These are phyloP conservation scores for Jamesozyma jinghongensis DNA, from an alignment of 805 yeast species.

Conservation along the genomic window DNA sequence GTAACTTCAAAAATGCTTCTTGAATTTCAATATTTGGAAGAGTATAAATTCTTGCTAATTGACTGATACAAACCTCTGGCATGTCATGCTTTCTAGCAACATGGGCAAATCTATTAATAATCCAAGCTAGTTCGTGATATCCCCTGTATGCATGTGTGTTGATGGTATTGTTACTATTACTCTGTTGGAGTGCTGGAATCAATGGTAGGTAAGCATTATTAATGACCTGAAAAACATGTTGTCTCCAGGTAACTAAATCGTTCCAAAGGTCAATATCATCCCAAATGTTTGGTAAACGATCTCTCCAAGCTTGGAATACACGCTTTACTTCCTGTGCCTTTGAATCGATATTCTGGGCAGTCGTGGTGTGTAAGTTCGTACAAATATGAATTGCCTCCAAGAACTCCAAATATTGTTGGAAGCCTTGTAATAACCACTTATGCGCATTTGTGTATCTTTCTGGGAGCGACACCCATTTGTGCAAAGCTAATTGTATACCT, in stretches of 20 bases:
- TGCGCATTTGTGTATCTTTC: slow-evolving; percentile 69
- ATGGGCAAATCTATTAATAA: slow-evolving; percentile 94
- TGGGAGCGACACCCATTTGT: slow-evolving; percentile 92
- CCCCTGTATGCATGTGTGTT: slow-evolving; percentile 96
- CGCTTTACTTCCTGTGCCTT: slow-evolving; percentile 92
- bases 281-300: slow-evolving; percentile 91
- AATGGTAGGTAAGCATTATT: slow-evolving; percentile 91
- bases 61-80: slow-evolving; percentile 94
- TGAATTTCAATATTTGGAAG: slow-evolving; percentile 96
- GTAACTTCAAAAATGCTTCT: slow-evolving; percentile 88
- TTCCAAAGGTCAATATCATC: slow-evolving; percentile 98
- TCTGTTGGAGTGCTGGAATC: slow-evolving; percentile 73
- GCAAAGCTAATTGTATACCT: slow-evolving; percentile 84
- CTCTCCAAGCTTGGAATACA: slow-evolving; percentile 96
- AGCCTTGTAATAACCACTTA: slow-evolving; percentile 79
- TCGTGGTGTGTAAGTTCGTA: slow-evolving; percentile 77
- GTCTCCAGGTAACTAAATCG: slow-evolving; percentile 96
- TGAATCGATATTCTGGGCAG: slow-evolving; percentile 82
- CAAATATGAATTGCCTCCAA: slow-evolving; percentile 96
- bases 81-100: slow-evolving; percentile 94
- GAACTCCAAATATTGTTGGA: slow-evolving; percentile 95
- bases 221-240: slow-evolving; percentile 93
- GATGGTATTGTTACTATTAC: slow-evolving; percentile 56
- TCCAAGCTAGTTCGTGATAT: slow-evolving; percentile 98
- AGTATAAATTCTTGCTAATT: slow-evolving; percentile 86